phyloP scores from a whole-genome alignment of 2,329 filamentous ascomycete species.

The Fusarium virguliforme region DNA sequence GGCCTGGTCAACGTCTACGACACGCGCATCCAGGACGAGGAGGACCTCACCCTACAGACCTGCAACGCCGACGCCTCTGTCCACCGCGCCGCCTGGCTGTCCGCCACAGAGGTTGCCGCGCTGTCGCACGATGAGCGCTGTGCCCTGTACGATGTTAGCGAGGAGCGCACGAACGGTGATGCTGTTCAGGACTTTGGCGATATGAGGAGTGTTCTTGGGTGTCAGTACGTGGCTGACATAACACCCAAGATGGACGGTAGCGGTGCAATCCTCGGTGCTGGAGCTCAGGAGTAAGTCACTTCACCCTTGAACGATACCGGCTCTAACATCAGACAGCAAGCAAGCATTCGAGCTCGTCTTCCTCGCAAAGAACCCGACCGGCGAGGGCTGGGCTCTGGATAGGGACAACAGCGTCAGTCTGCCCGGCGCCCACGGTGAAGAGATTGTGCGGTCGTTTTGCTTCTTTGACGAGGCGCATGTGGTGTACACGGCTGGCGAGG shows the following conservation, averaged over 20 bases:
- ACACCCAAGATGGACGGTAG: slow-evolving; percentile 71
- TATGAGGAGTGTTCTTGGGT: slow-evolving; percentile 74
- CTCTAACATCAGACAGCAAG: slow-evolving; percentile 56
- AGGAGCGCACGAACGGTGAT: slow-evolving; percentile 73
- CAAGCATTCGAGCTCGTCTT: slow-evolving; percentile 74
- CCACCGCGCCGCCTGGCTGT: slow-evolving; percentile 82
- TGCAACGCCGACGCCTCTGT: slow-evolving; percentile 84
- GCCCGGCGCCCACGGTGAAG: slow-evolving; percentile 74
- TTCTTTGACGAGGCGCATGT: slow-evolving; percentile 74
- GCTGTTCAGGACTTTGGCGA: slow-evolving; percentile 77
- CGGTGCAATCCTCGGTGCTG: slow-evolving; percentile 75
- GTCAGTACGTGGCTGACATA: slow-evolving; percentile 82
- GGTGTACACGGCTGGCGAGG: slow-evolving; percentile 73
- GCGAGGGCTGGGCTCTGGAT: slow-evolving; percentile 68
- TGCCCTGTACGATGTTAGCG: slow-evolving; percentile 79
- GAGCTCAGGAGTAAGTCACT: slow-evolving; percentile 75
- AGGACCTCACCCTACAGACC: slow-evolving; percentile 83
- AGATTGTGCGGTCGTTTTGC: slow-evolving; percentile 76
- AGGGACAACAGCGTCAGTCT: slow-evolving; percentile 71
- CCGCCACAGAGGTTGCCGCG: slow-evolving; percentile 75
- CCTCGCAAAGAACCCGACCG: slow-evolving; percentile 64
- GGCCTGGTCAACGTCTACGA: slow-evolving; percentile 85
- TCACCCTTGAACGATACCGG: slow-evolving; percentile 52
- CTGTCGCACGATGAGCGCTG: slow-evolving; percentile 85
- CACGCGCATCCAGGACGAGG: slow-evolving; percentile 78